These are phyloP conservation scores for Bonia amplexicaulis DNA, from an alignment of 176 grass and related monocot species.

Conservation along the genomic window DNA sequence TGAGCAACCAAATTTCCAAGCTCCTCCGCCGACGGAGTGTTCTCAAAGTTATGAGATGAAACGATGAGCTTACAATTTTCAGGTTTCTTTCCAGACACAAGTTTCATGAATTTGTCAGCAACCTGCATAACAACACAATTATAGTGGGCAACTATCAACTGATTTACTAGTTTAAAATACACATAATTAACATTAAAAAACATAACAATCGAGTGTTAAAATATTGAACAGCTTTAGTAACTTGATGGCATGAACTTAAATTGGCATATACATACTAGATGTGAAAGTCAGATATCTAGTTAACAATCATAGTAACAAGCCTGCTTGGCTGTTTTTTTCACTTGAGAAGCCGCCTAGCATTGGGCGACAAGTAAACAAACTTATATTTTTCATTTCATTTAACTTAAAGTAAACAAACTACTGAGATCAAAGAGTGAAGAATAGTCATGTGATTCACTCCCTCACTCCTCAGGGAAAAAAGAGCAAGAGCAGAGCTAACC, in stretches of 20 bases:
- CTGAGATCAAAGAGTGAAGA: background rate
- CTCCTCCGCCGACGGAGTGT: slow-evolving; percentile 70
- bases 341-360: background rate
- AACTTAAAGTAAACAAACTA: background rate
- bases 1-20: slow-evolving; percentile 58
- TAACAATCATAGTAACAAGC: background rate
- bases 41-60: slow-evolving; percentile 91
- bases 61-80: slow-evolving; percentile 84
- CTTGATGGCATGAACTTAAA: background rate
- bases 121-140: slow-evolving; percentile 43
- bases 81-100: slow-evolving; percentile 75
- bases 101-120: slow-evolving; percentile 67
- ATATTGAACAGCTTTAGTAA: background rate
- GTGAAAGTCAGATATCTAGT: background rate
- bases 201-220: background rate
- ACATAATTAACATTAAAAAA: background rate
- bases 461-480: background rate
- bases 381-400: background rate
- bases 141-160: background rate
- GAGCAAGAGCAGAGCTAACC: slow-evolving; percentile 28
- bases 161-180: background rate
- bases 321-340: background rate
- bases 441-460: background rate
- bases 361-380: background rate
- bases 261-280: background rate